Conservation (phyloP, 1,284 basidiomycete genomes). For the Cryptococcus hybrid region DNA sequence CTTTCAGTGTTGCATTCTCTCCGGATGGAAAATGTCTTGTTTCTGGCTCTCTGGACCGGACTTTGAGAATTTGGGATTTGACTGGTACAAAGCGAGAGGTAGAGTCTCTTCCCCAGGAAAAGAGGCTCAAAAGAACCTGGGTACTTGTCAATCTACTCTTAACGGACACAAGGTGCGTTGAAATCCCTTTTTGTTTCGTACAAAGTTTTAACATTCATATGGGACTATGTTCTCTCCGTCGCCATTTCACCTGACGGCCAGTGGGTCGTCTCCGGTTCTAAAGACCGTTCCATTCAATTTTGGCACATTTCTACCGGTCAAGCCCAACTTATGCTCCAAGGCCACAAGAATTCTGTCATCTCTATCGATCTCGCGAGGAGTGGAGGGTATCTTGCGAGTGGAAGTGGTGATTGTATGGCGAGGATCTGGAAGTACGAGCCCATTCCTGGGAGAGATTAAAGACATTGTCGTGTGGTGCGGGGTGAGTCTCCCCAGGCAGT, state of each 20-base stretch:
- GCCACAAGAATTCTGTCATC: constrained; percentile 88
- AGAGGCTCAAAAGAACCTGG: constrained; percentile 50
- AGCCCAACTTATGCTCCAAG: constrained; percentile 80
- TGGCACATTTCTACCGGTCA: constrained; percentile 76
- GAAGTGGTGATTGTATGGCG: constrained; percentile 81
- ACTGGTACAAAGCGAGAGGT: constrained; percentile 42
- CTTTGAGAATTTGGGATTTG: constrained; percentile 84
- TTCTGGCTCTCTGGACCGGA: constrained; percentile 81
- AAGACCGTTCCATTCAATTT: constrained; percentile 84
- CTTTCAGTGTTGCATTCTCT: constrained; percentile 67
- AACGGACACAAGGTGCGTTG: constrained; percentile 73
- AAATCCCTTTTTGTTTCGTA: background rate
- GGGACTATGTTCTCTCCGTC: constrained; percentile 52
- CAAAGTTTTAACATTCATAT: background rate
- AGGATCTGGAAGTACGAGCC: constrained; percentile 64
- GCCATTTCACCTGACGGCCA: constrained; percentile 79
- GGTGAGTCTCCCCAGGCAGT: background rate
- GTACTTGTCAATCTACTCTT: constrained; percentile 71
- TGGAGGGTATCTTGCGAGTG: constrained; percentile 74
- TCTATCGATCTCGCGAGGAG: constrained; percentile 76
- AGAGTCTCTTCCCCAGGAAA: constrained; percentile 30
- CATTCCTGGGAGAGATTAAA: constrained; percentile 4
- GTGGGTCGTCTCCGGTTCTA: constrained; percentile 87
- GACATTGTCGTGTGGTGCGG: too few relatives aligned
- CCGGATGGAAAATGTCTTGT: constrained; percentile 74